A percentile compares a stretch with the other conserved stretches of the same genome.
Evolutionary conservation across 129 eudicot genomes (phyloP).

Genomic region (Saussurea involucrata): DNA sequence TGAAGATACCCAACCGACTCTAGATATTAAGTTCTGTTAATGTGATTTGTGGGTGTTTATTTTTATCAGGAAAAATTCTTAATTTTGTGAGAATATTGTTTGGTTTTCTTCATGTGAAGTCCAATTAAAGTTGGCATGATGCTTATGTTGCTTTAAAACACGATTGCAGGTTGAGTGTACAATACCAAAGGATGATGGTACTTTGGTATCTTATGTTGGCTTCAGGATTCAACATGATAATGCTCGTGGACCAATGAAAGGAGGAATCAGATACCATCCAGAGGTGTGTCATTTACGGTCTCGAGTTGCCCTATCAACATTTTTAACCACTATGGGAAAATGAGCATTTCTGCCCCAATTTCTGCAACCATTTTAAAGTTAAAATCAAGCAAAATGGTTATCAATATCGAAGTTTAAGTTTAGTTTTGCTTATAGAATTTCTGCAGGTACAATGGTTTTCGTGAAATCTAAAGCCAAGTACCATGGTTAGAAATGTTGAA

Average conservation of each 20-base stretch:
- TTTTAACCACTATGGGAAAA: background rate
- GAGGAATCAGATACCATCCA: conserved; percentile 98
- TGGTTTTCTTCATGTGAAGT: background rate
- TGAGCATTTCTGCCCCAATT: background rate
- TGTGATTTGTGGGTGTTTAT: background rate
- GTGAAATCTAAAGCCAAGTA: background rate
- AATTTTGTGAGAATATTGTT: background rate
- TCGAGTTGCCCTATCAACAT: background rate
- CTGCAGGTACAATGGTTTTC: background rate
- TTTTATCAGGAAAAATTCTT: background rate
- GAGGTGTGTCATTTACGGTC: conserved; percentile 48
- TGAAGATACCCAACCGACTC: background rate
- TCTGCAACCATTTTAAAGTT: background rate
- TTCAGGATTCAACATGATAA: conserved; percentile 97
- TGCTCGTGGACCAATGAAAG: conserved; percentile 99
- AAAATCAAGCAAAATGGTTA: background rate
- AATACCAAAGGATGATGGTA: conserved; percentile 94
- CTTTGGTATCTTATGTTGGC: conserved; percentile 80
- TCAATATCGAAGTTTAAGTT: background rate
- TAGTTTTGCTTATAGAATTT: background rate
- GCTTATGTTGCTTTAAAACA: conserved; percentile 11
- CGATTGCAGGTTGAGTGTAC: conserved; percentile 88
- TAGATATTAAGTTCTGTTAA: background rate
- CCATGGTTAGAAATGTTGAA: background rate
- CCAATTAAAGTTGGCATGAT: background rate